Evolutionary conservation across 169 alveolate genomes (phyloP), one percentile per base, ranked within the genome.

Genomic region (Plasmodium relictum): DNA sequence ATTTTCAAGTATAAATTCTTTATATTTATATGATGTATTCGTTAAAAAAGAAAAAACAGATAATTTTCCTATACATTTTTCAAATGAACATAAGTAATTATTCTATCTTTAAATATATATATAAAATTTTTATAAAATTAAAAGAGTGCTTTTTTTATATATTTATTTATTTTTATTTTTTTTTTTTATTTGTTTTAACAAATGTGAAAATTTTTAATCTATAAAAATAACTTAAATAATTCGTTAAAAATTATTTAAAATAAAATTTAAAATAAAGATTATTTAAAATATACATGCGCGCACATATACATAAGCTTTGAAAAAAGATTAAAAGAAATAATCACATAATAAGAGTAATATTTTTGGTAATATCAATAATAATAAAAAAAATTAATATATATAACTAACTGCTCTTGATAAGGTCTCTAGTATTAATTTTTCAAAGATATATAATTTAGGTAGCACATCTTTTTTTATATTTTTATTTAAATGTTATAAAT

Each of bases 251-350:
- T 76, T 76, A 58, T 76, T 76, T 62, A 76, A 76, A 76, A 76
- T 42, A 54, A 42, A 63, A 63, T 76, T 76, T 63, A 76, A 76
- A 76, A 76, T 76, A 45, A 48, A 41, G 45, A 52, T 76, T 76
- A 62, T 76, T 76, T 76, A 76, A 76, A 62, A 76, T 76, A 76
- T 76, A 76, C 89, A 76, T 50, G 74, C 73, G 89, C 89, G 69
- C 89, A 76, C 76, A 76, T 76, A 45, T 62, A 63, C 76, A 50
- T 48, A n/a, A 63, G 66, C 89, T 63, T 76, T 62, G 89, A 63
- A 76, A 76, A 76, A 65, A 58, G 10, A 65, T 69, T 56, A 20
- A 56, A 52, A 45, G 42, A 56, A 63, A 63, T 62, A 76, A 76
- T 62, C 22, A 18, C 76, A 76, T 76, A 63, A 42, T 42, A 26